Conservation (phyloP, 83 land plant species). For the Thuja plicata region DNA sequence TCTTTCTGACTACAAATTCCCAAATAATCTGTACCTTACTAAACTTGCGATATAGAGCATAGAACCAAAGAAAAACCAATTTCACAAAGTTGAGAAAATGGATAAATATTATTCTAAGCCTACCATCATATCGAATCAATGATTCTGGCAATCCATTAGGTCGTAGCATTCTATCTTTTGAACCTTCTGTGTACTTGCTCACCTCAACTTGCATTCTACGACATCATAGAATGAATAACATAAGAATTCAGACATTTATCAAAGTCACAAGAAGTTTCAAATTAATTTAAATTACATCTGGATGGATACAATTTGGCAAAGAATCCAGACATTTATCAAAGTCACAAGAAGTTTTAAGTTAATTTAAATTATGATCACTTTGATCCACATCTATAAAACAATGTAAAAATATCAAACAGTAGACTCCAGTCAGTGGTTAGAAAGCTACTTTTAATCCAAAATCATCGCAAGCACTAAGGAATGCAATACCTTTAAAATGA, state of each 20-base stretch:
- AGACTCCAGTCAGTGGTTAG: background rate
- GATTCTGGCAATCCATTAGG: slow-evolving; percentile 94
- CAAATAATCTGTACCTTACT: background rate
- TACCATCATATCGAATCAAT: slow-evolving; percentile 92
- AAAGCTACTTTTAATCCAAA: slow-evolving; percentile 1
- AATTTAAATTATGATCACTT: background rate
- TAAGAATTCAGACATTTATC: background rate
- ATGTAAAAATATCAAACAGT: background rate
- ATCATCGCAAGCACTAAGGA: background rate
- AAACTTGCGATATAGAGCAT: background rate
- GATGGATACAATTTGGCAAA: background rate
- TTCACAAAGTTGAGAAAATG: background rate
- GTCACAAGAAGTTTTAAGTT: background rate
- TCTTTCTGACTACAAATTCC: background rate
- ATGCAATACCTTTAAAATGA: background rate
- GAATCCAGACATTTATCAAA: background rate
- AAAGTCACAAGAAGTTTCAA: background rate
- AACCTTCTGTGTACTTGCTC: slow-evolving; percentile 96
- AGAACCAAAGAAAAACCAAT: background rate
- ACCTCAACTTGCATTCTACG: slow-evolving; percentile 99
- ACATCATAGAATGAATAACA: background rate
- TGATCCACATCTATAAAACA: background rate
- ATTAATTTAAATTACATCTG: background rate
- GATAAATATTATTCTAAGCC: background rate
- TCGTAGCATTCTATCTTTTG: slow-evolving; percentile 65